A percentile compares a stretch with the other conserved stretches of the same genome.
phyloP scores from a whole-genome alignment of 2,329 filamentous ascomycete species.

The Pseudogymnoascus sp. region DNA sequence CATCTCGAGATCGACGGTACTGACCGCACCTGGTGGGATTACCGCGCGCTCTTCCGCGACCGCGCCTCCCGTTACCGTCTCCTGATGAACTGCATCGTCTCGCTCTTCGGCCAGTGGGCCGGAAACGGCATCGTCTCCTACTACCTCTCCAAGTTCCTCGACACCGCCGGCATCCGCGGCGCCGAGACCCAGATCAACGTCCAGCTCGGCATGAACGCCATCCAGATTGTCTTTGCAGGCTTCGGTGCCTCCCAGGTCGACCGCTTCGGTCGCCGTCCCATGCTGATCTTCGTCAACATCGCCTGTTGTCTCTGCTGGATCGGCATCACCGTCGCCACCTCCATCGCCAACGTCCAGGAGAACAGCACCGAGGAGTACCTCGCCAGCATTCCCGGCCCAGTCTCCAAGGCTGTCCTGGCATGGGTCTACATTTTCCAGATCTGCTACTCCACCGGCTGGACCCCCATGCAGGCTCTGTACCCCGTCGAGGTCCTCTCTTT shows the following conservation, averaged over 20 bases:
- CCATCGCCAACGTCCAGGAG: background rate
- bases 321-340: slow-evolving; percentile 41
- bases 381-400: slow-evolving; percentile 13
- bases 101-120: slow-evolving; percentile 3
- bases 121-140: slow-evolving; percentile 9
- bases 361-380: background rate
- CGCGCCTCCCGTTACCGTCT: slow-evolving; percentile 5
- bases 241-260: slow-evolving; percentile 49
- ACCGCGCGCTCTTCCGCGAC: slow-evolving; percentile 8
- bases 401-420: slow-evolving; percentile 39
- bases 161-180: slow-evolving; percentile 38
- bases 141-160: slow-evolving; percentile 30
- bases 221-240: slow-evolving; percentile 47
- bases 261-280: slow-evolving; percentile 46
- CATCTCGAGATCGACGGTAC: slow-evolving; percentile 24
- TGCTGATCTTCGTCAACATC: slow-evolving; percentile 42
- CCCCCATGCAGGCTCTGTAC: slow-evolving; percentile 40
- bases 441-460: slow-evolving; percentile 41
- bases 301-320: slow-evolving; percentile 42
- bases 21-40: slow-evolving; percentile 9
- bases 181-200: slow-evolving; percentile 38
- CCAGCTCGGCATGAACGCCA: slow-evolving; percentile 44
- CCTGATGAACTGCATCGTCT: background rate
- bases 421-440: slow-evolving; percentile 48
- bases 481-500: slow-evolving; percentile 46